phyloP scores from a whole-genome alignment of 192 early-diverging fungal genomes.

The Gigaspora rosea region DNA sequence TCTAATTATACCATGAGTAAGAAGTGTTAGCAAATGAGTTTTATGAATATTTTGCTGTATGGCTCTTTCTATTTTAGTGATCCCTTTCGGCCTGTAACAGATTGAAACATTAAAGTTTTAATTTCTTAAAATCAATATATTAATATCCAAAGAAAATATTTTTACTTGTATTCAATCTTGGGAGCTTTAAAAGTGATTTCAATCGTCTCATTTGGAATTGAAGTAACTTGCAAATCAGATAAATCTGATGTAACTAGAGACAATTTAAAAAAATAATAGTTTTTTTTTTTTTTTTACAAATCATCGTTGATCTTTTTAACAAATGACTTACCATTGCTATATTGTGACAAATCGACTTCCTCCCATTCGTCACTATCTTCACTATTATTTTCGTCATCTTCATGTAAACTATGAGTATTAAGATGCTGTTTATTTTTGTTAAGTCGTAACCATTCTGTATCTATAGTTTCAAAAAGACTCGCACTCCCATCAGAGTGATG shows the following conservation, averaged over 20 bases:
- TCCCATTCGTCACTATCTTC: slow-evolving; percentile 52
- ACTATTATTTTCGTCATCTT: slow-evolving; percentile 28
- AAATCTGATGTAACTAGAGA: background rate
- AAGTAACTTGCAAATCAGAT: background rate
- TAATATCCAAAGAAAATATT: background rate
- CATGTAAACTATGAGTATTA: slow-evolving; percentile 4
- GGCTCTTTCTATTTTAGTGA: slow-evolving; percentile 54
- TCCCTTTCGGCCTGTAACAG: slow-evolving; percentile 40
- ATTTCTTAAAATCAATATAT: background rate
- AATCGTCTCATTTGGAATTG: slow-evolving; percentile 40
- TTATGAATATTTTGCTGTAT: slow-evolving; percentile 60
- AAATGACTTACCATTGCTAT: background rate
- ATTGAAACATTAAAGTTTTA: background rate
- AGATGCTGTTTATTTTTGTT: background rate
- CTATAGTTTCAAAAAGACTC: slow-evolving; percentile 23
- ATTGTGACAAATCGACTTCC: slow-evolving; percentile 39
- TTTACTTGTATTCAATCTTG: slow-evolving; percentile 28
- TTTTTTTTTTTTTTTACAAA: background rate
- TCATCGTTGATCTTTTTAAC: background rate
- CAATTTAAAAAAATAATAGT: background rate
- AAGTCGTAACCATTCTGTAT: slow-evolving; percentile 2
- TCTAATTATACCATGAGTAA: slow-evolving; percentile 53
- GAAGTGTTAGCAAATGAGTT: slow-evolving; percentile 58
- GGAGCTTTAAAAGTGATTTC: slow-evolving; percentile 39
- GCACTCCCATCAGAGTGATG: slow-evolving; percentile 12